Base-by-base conservation (phyloP, 169 alveolate genomes). In the Babesia divergens region DNA sequence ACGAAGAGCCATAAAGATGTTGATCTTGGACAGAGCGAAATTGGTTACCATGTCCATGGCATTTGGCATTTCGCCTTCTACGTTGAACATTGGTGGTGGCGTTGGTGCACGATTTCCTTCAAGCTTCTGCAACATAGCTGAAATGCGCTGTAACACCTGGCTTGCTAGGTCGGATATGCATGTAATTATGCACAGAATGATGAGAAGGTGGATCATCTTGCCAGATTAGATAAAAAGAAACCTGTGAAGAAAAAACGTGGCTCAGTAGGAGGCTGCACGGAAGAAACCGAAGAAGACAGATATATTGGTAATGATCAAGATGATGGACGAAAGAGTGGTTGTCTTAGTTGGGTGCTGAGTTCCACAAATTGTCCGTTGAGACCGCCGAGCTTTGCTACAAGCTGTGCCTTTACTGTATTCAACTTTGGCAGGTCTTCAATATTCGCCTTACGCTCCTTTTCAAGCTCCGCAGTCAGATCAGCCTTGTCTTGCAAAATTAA, bases 321-420 rank as follows among this genome's bases (percentile, higher is more conserved):
- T 1, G 46, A 9, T 49, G 43, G 72, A 0, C 46, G 29, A 11
- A 62, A 28, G 24, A 62, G 26, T 4, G 56, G n/a, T 40, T 38
- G 52, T 32, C 76, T 8, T 22, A 79, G 54, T 42, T 79, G 87
- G n/a, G 53, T 51, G 29, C 52, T 66, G 32, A 79, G 49, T 22
- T 79, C 87, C 37, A 79, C 67, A 29, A 69, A 55, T 38, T 79
- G 87, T n/a, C 55, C 51, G 65, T 79, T 79, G 29, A 79, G 53
- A 28, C 83, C 82, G 13, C 87, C 82, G 20, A 79, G 55, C 28
- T 68, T 79, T 0, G 83, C 82, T 46, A 79, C 77, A 26, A 79
- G 64, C 53, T 79, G 87, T 14, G 53, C 69, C 53, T 68, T 79
- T 22, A 79, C 82, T 2, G 54, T 46, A 47, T 18, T 65, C 18